A percentile compares a stretch with the other conserved stretches of the same genome.
Evolutionary conservation across 495 filamentous ascomycete species (phyloP).

Genomic region (Penicillium odoratum): DNA sequence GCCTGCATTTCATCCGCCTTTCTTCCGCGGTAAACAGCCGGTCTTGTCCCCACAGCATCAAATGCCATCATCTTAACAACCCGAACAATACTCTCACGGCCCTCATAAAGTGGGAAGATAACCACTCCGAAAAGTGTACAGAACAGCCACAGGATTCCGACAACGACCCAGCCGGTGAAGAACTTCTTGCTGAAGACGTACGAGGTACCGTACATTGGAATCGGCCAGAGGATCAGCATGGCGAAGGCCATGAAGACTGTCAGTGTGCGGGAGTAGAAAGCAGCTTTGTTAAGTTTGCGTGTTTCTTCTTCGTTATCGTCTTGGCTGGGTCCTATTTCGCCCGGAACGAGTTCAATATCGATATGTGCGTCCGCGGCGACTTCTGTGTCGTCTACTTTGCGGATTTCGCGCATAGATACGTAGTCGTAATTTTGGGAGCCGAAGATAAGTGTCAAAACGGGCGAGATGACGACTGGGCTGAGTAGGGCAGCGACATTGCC

Average conservation of each 20-base stretch:
- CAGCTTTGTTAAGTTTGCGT: conserved; percentile 65
- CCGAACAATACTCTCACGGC: conserved; percentile 63
- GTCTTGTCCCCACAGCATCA: conserved; percentile 66
- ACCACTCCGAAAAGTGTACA: conserved; percentile 71
- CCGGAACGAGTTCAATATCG: conserved; percentile 69
- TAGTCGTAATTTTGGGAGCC: conserved; percentile 87
- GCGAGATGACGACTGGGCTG: conserved; percentile 76
- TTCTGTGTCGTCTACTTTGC: conserved; percentile 80
- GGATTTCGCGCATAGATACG: conserved; percentile 80
- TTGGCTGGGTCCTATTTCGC: conserved; percentile 40
- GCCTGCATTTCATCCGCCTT: conserved; percentile 25
- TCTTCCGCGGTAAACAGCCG: conserved; percentile 26
- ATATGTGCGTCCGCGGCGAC: conserved; percentile 65
- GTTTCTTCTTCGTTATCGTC: conserved; percentile 60
- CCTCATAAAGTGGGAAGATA: conserved; percentile 81
- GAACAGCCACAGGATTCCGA: conserved; percentile 89
- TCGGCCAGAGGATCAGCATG: conserved; percentile 87
- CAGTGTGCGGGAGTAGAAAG: conserved; percentile 74
- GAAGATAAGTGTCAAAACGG: conserved; percentile 72
- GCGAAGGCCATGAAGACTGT: conserved; percentile 75
- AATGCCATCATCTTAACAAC: conserved; percentile 65
- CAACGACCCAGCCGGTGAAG: conserved; percentile 88
- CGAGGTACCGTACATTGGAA: conserved; percentile 84
- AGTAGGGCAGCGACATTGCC: conserved; percentile 83
- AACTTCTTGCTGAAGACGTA: conserved; percentile 91